phyloP scores from a whole-genome alignment of 2,329 filamentous ascomycete genomes.

The Xylariales sp. region DNA sequence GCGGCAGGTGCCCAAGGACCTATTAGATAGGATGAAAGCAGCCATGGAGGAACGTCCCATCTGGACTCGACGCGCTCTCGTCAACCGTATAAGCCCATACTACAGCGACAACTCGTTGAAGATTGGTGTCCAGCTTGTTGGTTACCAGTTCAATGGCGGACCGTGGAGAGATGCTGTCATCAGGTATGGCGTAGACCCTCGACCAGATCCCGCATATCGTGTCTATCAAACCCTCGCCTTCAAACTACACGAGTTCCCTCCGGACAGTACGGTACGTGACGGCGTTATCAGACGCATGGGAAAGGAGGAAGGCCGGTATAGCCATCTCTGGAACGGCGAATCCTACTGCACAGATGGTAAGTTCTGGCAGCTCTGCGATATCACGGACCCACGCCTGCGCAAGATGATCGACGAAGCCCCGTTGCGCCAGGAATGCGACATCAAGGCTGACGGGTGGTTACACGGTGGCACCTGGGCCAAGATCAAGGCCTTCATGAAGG shows the following conservation, averaged over 20 bases:
- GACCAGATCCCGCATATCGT: conserved; percentile 69
- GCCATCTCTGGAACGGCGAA: conserved; percentile 80
- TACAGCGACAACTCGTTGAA: conserved; percentile 58
- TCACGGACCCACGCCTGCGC: conserved; percentile 72
- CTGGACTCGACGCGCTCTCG: conserved; percentile 78
- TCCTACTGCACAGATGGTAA: conserved; percentile 74
- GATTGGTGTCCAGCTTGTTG: conserved; percentile 75
- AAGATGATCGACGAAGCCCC: conserved; percentile 60
- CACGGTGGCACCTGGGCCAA: conserved; percentile 77
- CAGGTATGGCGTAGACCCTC: conserved; percentile 80
- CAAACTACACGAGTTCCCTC: conserved; percentile 50
- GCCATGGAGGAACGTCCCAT: conserved; percentile 73
- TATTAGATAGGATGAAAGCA: conserved; percentile 59
- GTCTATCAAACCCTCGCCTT: conserved; percentile 88
- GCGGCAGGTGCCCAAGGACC: conserved; percentile 47
- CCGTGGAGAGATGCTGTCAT: conserved; percentile 89
- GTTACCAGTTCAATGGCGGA: conserved; percentile 88
- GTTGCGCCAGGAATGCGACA: conserved; percentile 54
- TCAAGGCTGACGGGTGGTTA: conserved; percentile 73
- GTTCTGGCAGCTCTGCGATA: conserved; percentile 91
- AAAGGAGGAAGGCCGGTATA: conserved; percentile 37
- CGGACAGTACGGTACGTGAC: conserved; percentile 42
- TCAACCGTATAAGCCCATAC: conserved; percentile 61
- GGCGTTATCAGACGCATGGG: conserved; percentile 34
- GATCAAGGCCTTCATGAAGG: conserved; percentile 80